Percentiles rank a stretch among this genome's conserved stretches.
Conservation (phyloP, 106 monocot genomes). For the Dioscorea alata region DNA sequence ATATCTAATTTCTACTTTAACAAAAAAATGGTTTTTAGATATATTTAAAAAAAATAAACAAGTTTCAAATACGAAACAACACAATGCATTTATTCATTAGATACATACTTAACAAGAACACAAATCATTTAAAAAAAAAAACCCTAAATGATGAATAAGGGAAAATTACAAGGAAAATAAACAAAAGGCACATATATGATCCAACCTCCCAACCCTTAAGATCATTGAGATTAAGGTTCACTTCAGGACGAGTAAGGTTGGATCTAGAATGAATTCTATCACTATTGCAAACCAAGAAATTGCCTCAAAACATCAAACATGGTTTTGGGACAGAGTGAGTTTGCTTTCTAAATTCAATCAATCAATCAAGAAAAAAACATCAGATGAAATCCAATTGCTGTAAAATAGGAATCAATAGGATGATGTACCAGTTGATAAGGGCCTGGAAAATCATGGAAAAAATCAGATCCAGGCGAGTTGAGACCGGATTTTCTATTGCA, state of each 20-base stretch:
- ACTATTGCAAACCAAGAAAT: constrained; percentile 37
- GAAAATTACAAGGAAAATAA: too few relatives aligned
- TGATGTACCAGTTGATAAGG: constrained; percentile 23
- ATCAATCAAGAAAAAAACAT: not conserved
- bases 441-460: constrained; percentile 26
- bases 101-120: too few relatives aligned
- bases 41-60: too few relatives aligned
- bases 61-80: too few relatives aligned
- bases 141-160: too few relatives aligned
- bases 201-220: constrained; percentile 9
- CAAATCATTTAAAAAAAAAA: too few relatives aligned
- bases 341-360: constrained; percentile 5
- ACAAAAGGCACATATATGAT: constrained; percentile 1
- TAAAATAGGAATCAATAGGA: not conserved
- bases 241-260: constrained; percentile 11
- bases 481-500: constrained; percentile 20
- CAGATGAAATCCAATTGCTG: not conserved
- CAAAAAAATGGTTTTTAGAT: too few relatives aligned
- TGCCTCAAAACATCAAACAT: constrained; percentile 21
- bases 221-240: constrained; percentile 7
- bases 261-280: constrained; percentile 5
- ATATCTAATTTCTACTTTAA: too few relatives aligned
- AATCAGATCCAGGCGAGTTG: constrained; percentile 36
- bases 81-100: too few relatives aligned
- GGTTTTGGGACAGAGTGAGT: constrained; percentile 38